These are phyloP conservation scores for Clonostachys chloroleuca DNA, from an alignment of 2,329 filamentous ascomycete genomes.

Conservation along the genomic window DNA sequence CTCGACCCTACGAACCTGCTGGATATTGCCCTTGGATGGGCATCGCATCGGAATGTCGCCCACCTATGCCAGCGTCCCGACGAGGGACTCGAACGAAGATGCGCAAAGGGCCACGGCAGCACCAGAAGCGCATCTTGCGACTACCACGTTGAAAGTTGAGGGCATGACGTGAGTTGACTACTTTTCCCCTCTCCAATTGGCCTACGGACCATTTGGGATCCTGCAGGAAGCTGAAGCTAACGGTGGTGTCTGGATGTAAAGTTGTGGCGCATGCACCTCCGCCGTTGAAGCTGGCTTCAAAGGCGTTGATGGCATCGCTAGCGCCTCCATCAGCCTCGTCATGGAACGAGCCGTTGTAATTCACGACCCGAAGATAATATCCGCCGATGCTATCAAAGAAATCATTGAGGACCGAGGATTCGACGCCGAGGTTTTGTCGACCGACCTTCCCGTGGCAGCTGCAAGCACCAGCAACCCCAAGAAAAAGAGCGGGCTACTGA, in stretches of 20 bases:
- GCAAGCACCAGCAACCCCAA: conserved; percentile 17
- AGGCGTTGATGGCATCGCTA: conserved; percentile 73
- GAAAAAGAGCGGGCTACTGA: conserved; percentile 32
- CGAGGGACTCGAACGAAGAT: conserved; percentile 21
- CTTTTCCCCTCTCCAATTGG: conserved; percentile 15
- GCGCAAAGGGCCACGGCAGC: conserved; percentile 11
- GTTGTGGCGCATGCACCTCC: conserved; percentile 90
- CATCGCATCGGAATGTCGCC: conserved; percentile 38
- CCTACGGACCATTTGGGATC: conserved; percentile 15
- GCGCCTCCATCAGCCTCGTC: conserved; percentile 86
- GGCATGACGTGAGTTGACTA: conserved; percentile 67
- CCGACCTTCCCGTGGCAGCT: conserved; percentile 61
- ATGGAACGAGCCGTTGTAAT: conserved; percentile 95
- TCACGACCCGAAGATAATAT: conserved; percentile 73
- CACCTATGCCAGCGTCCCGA: conserved; percentile 40
- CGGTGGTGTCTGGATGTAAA: conserved; percentile 32
- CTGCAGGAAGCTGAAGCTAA: neutral
- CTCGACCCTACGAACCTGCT: no score
- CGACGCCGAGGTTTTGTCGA: conserved; percentile 83
- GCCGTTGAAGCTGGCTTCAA: conserved; percentile 93
- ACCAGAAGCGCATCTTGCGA: conserved; percentile 66
- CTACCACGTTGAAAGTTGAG: conserved; percentile 84
- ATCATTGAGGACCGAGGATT: conserved; percentile 91
- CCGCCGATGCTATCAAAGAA: conserved; percentile 73
- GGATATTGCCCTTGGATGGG: no score